phyloP scores from a whole-genome alignment of 768 basidiomycete genomes.

The Termitomyces sp. region DNA sequence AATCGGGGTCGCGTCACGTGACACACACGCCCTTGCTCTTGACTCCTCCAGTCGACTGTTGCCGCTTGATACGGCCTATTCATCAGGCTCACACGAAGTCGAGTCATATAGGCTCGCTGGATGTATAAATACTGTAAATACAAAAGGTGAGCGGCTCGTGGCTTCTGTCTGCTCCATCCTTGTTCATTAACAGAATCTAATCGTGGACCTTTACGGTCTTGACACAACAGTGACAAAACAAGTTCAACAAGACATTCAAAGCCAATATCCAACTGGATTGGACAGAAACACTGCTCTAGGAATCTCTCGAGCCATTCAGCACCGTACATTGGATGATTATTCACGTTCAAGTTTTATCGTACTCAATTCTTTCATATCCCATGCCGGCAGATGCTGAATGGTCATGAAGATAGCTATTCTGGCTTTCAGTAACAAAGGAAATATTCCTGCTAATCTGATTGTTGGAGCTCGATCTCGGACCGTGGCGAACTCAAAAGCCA shows the following conservation, averaged over 20 bases:
- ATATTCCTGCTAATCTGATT: neutral
- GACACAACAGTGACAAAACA: neutral
- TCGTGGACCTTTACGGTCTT: neutral
- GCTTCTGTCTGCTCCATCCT: neutral
- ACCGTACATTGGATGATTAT: neutral
- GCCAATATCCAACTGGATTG: neutral
- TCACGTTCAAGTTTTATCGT: neutral
- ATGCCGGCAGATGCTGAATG: neutral
- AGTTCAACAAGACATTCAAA: neutral
- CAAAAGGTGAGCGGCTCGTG: neutral
- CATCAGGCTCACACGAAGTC: neutral
- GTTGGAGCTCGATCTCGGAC: neutral
- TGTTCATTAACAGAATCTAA: neutral
- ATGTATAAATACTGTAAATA: conserved; percentile 3
- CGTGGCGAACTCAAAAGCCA: neutral
- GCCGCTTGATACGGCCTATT: neutral
- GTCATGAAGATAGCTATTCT: conserved; percentile 5
- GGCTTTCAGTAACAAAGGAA: conserved; percentile 6
- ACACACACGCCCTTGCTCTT: no score
- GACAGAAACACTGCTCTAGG: neutral
- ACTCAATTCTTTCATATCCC: neutral
- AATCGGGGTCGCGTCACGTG: neutral
- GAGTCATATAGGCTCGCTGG: neutral
- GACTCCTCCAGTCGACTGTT: conserved; percentile 2
- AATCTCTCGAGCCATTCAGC: neutral